Base-by-base conservation (phyloP, 2,329 filamentous ascomycete genomes). In the Penicillium hesseltinei region DNA sequence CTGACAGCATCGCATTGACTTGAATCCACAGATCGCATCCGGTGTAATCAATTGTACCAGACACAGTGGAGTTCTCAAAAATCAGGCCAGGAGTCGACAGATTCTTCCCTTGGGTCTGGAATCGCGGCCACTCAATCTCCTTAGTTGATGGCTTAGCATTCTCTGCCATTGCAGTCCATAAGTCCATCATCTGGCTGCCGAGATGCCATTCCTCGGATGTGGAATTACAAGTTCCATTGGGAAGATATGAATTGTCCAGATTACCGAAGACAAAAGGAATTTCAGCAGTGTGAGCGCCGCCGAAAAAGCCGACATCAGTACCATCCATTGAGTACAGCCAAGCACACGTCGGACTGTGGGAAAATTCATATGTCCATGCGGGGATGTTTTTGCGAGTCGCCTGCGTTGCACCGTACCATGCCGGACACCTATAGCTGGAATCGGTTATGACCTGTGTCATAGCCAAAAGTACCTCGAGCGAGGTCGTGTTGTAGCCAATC, bases 101-200 rank as follows among this genome's bases (percentile, higher is more conserved):
- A 3, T 42, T 45, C 19, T 46, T 54, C 2, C 39, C 31, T 11
- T 49, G 44, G 27, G 40, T 51, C 8, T 58, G 39, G 49, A 65
- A 64, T 27, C 21, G 31, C 11, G 64, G 64, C 64, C 64, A 66
- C 9, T 35, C 2, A 40, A 65, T 55, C 2, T 29, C 56, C 1
- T 52, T 31, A 1, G 58, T 64, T 6, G 60, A 62, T 10, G 65
- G 65, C 6, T 58, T 21, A 31, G 25, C 64, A 36, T 57, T 56
- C 6, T 51, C 51, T 17, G 65, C 64, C 65, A 68, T 66, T 11
- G 62, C 55, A 10, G 57, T 62, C 64, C 64, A 66, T 2, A 61
- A 19, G n/a, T 51, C 51, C 35, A 59, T 60, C 56, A 66, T 63
- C 49, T 65, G 50, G 5, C 48, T 31, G 55, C 65, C 59, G 25